Evolutionary conservation across 2,329 filamentous ascomycete species (phyloP), one percentile per base, ranked within the genome.

Genomic region (Penicillium psychrosexuale): DNA sequence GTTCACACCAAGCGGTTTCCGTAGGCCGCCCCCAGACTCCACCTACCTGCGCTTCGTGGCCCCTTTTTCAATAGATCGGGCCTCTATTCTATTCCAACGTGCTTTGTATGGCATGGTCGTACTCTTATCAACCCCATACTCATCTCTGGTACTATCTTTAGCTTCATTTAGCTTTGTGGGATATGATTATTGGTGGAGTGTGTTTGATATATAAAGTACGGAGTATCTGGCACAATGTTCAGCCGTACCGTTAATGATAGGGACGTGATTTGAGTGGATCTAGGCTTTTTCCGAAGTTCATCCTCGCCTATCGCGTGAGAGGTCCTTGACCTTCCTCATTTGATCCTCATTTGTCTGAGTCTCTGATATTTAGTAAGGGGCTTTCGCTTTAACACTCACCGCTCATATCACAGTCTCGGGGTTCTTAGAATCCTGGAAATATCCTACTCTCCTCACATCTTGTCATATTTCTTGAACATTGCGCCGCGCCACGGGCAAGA

Each of bases 11-110:
- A 30, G 19, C 27, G 12, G 12, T 22, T 37, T 36, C 8, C 44
- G 56, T 62, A 60, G 61, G 60, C 54, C 53, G 45, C 15, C 59
- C 52, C 59, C 53, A 55, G 51, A 58, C 61, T 62, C 60, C 61
- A 63, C 60, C 52, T 57, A 55, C 53, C 51, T 53, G 49, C 37
- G 45, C 40, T 50, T 47, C 19, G 3, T 40, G 42, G 30, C 51
- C 59, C 56, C 46, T 38, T 56, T 60, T 57, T 53, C 52, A 48
- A 42, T 49, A 47, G 48, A 55, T 58, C 53, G 53, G 33, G 22
- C 36, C 34, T 53, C 37, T 34, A 51, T 54, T 51, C 38, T 53
- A 60, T 56, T 40, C 6, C 37, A 52, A 44, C 22, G 37, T 45
- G 13, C 30, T 15, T n/a, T 45, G 17, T 53, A 36, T 42, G 24